Evolutionary conservation across 129 eudicot genomes (phyloP), one percentile per base, ranked within the genome.

Genomic region (Arctium minus): DNA sequence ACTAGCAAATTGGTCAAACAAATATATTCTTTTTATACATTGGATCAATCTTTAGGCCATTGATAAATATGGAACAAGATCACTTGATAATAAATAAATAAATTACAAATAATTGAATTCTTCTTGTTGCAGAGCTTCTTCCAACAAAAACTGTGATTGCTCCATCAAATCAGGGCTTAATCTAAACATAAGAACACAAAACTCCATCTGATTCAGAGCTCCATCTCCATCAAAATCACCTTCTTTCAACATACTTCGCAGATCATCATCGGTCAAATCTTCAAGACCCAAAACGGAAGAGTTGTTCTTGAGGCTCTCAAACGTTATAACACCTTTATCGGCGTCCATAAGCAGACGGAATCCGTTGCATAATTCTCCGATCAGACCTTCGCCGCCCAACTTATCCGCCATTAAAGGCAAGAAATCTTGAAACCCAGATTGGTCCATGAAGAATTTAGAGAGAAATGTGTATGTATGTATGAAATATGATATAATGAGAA

Each of bases 181-280:
- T 86, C 98, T 89, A 11, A 93, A 93, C 98, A 93, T 93, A 83
- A 93, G 81, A 44, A 93, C 98, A 68, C 97, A 93, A 88, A 93
- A 91, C 67, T 93, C 98, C 98, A 93, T 93, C 88, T 93, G 90
- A 76, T 82, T 88, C 12, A 93, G 87, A 18, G 92, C 92, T 3
- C 91, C 94, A 84, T 93, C 98, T 8, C 94, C 92, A 76, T 93
- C 98, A 79, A 81, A 87, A 75, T 93, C 98, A 1, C 98, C 98
- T 85, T 91, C 92, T 60, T 78, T 88, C 53, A 93, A 44, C 98
- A 91, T 93, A 27, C 89, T 69, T 50, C 42, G 6, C 0, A 93
- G 84, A 82, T 91, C 97, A 10, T 84, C 89, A 42, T 93, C 98
- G 0, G 78, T 76, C 67, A 89, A 77, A n/a, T 85, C 94, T 62